Evolutionary conservation across 2,329 filamentous ascomycete species (phyloP).

Genomic region (Colletotrichum sp.): DNA sequence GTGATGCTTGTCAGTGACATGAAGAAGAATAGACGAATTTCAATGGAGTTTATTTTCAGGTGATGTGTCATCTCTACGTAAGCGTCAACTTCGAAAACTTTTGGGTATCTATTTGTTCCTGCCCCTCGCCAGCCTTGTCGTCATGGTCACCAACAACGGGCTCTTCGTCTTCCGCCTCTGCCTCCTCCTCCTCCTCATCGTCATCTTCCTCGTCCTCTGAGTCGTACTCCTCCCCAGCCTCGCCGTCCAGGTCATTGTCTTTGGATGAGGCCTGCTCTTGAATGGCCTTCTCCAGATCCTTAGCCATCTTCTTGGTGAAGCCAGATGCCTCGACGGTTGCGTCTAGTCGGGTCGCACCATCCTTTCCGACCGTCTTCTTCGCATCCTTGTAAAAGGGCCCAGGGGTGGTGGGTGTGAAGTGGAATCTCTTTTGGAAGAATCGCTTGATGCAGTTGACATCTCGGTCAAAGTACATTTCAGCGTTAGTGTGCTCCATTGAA

Average conservation of each 20-base stretch:
- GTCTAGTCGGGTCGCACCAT: constrained; percentile 75
- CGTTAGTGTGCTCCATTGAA: constrained; percentile 91
- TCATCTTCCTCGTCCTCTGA: constrained; percentile 23
- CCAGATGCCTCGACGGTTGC: constrained; percentile 90
- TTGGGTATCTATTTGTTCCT: constrained; percentile 24
- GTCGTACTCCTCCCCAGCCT: constrained; percentile 32
- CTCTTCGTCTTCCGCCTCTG: constrained; percentile 28
- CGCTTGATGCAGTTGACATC: constrained; percentile 95
- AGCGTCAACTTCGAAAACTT: constrained; percentile 18
- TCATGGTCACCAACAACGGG: constrained; percentile 17
- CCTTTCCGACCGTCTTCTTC: constrained; percentile 72
- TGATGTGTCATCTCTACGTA: constrained; percentile 1
- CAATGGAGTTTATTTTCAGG: background rate
- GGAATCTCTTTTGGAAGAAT: constrained; percentile 89
- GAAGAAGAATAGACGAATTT: background rate
- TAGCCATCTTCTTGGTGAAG: constrained; percentile 96
- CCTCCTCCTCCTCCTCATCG: constrained; percentile 24
- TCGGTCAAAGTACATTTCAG: constrained; percentile 96
- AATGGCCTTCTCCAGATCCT: constrained; percentile 91
- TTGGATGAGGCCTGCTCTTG: constrained; percentile 68
- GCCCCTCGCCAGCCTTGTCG: constrained; percentile 23
- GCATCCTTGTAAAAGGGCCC: constrained; percentile 89
- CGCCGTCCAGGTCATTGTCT: constrained; percentile 38
- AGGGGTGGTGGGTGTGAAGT: constrained; percentile 80
- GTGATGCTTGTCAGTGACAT: background rate